Conservation (phyloP, 2,329 filamentous ascomycete genomes). For the Didymella exigua region DNA sequence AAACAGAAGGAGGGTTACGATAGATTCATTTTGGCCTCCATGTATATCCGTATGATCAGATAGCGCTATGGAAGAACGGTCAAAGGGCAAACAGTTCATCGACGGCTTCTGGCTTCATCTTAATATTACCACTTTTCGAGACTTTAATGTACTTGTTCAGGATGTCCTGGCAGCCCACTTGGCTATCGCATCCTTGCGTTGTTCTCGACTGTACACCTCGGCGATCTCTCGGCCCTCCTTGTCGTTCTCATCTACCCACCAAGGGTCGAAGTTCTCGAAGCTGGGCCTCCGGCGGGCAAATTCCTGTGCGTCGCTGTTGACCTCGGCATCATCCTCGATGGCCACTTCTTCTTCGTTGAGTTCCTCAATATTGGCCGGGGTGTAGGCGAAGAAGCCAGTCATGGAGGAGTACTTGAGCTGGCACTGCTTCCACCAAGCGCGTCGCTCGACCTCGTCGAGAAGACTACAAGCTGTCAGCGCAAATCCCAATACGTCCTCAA, state of each 20-base stretch:
- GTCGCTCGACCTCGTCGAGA: not conserved
- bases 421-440: not conserved
- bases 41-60: no score
- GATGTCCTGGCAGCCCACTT: not conserved
- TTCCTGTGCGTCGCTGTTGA: not conserved
- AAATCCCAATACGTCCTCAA: not conserved
- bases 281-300: not conserved
- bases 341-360: not conserved
- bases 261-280: not conserved
- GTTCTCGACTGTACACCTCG: not conserved
- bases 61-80: no score
- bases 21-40: no score
- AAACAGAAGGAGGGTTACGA: not conserved
- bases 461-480: not conserved
- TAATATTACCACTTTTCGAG: not conserved
- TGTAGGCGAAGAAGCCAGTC: not conserved
- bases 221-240: not conserved
- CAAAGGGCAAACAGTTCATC: not conserved
- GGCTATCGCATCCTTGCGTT: not conserved
- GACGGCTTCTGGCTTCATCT: not conserved
- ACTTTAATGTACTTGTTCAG: no score
- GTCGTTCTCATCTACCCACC: not conserved
- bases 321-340: not conserved
- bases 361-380: not conserved
- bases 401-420: not conserved